Percentiles rank a stretch among this genome's conserved stretches.
Conservation (phyloP, 148 eudicot species). For the Rheum nobile region DNA sequence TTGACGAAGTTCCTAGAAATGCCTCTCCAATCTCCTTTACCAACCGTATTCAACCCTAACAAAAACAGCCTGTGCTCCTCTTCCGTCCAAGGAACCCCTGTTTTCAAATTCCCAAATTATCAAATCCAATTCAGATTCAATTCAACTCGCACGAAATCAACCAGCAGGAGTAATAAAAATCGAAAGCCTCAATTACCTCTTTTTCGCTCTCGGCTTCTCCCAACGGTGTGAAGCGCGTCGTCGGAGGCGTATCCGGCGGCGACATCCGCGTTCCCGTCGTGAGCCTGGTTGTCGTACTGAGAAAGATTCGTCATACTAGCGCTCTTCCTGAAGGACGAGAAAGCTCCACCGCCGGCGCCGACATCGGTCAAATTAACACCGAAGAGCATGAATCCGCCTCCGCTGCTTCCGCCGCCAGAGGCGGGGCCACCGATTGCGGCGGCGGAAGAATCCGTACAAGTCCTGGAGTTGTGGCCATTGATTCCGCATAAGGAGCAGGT, state of each 20-base stretch:
- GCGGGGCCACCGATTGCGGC: neutral
- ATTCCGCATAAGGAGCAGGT: conserved; percentile 35
- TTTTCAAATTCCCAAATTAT: neutral
- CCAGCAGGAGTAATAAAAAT: neutral
- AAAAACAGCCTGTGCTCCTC: conserved; percentile 64
- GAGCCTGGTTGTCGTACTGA: conserved; percentile 43
- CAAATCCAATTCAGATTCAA: neutral
- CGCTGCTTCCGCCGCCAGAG: neutral
- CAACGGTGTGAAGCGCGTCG: conserved; percentile 61
- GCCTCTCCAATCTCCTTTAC: conserved; percentile 92
- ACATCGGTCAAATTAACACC: conserved; percentile 37
- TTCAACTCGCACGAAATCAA: neutral
- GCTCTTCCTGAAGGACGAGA: conserved; percentile 43
- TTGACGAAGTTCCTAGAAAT: conserved; percentile 72
- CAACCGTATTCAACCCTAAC: conserved; percentile 53
- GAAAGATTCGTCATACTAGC: conserved; percentile 65
- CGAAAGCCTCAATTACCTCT: conserved; percentile 31
- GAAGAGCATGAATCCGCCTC: conserved; percentile 40
- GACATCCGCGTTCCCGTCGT: conserved; percentile 22
- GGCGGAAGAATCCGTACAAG: conserved; percentile 19
- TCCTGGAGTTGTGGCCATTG: conserved; percentile 38
- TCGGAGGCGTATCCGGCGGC: conserved; percentile 70
- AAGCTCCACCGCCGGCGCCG: neutral
- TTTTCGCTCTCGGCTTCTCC: conserved; percentile 52
- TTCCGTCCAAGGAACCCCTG: conserved; percentile 81